phyloP scores from a whole-genome alignment of 2,329 filamentous ascomycete genomes.

The Colletotrichum sansevieriae region DNA sequence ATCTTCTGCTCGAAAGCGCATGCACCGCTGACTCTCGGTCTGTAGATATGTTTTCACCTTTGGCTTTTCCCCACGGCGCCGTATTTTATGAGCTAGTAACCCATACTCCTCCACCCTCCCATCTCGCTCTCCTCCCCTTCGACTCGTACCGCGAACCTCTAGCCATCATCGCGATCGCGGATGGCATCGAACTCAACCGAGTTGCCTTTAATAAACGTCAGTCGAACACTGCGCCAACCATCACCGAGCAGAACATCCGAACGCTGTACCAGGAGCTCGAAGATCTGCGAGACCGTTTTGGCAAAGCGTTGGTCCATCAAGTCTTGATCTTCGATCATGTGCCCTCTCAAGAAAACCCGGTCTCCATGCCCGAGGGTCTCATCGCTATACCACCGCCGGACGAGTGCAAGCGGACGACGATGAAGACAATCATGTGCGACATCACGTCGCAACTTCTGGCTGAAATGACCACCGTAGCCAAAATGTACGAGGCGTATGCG shows the following conservation, averaged over 20 bases:
- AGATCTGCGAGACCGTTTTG: slow-evolving; percentile 77
- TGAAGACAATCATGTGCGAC: slow-evolving; percentile 85
- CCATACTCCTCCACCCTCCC: slow-evolving; percentile 82
- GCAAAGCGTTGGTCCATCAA: slow-evolving; percentile 82
- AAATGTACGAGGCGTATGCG: slow-evolving; percentile 78
- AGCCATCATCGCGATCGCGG: slow-evolving; percentile 85
- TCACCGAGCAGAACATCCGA: slow-evolving; percentile 69
- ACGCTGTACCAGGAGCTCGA: slow-evolving; percentile 76
- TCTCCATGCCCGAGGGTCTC: slow-evolving; percentile 75
- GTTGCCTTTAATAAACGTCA: slow-evolving; percentile 66
- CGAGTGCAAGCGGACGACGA: slow-evolving; percentile 80
- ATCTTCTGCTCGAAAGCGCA: background rate
- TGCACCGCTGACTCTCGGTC: slow-evolving; percentile 16
- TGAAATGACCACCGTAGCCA: slow-evolving; percentile 81
- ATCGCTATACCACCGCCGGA: slow-evolving; percentile 77
- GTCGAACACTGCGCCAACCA: slow-evolving; percentile 64
- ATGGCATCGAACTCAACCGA: slow-evolving; percentile 77
- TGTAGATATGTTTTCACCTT: slow-evolving; percentile 91
- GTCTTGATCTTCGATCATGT: slow-evolving; percentile 84
- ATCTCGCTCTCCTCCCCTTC: slow-evolving; percentile 86
- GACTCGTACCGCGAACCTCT: slow-evolving; percentile 90
- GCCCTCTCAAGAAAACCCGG: slow-evolving; percentile 59
- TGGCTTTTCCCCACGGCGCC: slow-evolving; percentile 86
- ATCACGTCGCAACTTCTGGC: slow-evolving; percentile 80
- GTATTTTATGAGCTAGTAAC: slow-evolving; percentile 91